phyloP scores from a whole-genome alignment of 768 basidiomycete genomes.

The Boletus vermiculosoides region DNA sequence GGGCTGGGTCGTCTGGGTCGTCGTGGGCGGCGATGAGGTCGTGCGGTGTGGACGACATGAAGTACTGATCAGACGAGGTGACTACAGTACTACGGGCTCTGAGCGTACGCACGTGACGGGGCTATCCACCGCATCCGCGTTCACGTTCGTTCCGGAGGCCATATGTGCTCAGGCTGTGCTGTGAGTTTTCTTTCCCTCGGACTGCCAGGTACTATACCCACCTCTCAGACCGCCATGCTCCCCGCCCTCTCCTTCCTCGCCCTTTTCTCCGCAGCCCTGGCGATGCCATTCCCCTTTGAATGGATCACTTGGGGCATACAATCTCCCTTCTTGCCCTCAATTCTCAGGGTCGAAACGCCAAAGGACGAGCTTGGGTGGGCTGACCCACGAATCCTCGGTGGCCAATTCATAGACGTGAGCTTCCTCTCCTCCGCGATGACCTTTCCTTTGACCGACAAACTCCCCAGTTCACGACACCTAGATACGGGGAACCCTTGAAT shows the following conservation, averaged over 20 bases:
- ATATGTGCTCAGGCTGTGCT: conserved; percentile 1
- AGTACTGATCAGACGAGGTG: background rate
- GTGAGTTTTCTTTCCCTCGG: background rate
- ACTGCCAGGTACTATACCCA: background rate
- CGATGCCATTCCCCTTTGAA: conserved; percentile 14
- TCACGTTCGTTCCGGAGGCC: too few species aligned
- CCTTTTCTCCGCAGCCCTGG: conserved; percentile 13
- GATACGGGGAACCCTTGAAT: conserved; percentile 79
- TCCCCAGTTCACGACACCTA: conserved; percentile 58
- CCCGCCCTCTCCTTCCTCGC: conserved; percentile 8
- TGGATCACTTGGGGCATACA: conserved; percentile 12
- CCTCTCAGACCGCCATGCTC: conserved; percentile 15
- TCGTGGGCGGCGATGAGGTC: conserved; percentile 4
- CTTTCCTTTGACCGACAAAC: background rate
- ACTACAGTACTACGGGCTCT: background rate
- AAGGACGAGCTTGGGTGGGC: conserved; percentile 42
- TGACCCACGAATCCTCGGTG: conserved; percentile 74
- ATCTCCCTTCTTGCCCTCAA: conserved; percentile 1
- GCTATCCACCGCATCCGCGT: too few species aligned
- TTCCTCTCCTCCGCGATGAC: background rate
- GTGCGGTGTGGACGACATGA: conserved; percentile 16
- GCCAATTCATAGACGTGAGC: conserved; percentile 73
- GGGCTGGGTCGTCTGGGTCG: conserved; percentile 6
- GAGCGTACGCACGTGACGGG: conserved; percentile 19
- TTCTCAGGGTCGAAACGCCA: conserved; percentile 11